These are phyloP conservation scores for Diplodia scrobiculata DNA, from an alignment of 2,329 filamentous ascomycete genomes.

Conservation along the genomic window DNA sequence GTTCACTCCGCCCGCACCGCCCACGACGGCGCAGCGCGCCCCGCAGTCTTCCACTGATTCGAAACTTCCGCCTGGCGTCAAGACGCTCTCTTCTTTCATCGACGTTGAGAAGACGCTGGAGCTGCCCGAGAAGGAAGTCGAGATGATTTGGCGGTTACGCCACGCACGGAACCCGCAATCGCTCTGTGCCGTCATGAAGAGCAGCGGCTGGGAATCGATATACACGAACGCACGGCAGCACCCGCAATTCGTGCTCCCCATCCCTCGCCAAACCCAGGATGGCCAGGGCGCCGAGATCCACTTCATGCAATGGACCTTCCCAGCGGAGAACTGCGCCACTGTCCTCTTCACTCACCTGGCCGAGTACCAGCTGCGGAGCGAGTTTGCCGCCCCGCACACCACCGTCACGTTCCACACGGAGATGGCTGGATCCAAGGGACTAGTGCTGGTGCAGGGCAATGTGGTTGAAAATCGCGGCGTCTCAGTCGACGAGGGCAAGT, in stretches of 20 bases:
- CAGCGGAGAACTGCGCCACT: slow-evolving; percentile 60
- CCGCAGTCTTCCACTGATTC: slow-evolving; percentile 33
- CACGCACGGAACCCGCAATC: slow-evolving; percentile 72
- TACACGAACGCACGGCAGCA: slow-evolving; percentile 69
- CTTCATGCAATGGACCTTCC: slow-evolving; percentile 95
- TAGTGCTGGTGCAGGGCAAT: slow-evolving; percentile 84
- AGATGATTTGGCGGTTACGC: slow-evolving; percentile 84
- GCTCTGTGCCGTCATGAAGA: slow-evolving; percentile 80
- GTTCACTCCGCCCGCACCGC: slow-evolving; percentile 35
- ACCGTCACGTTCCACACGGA: slow-evolving; percentile 91
- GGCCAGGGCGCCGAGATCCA: slow-evolving; percentile 79
- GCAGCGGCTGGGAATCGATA: slow-evolving; percentile 72
- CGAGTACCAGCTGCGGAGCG: slow-evolving; percentile 86
- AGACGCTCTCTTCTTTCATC: slow-evolving; percentile 68
- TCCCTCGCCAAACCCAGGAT: slow-evolving; percentile 64
- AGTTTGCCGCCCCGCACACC: slow-evolving; percentile 89
- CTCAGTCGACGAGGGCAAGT: slow-evolving; percentile 78
- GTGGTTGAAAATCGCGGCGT: slow-evolving; percentile 77
- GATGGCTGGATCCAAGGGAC: slow-evolving; percentile 68
- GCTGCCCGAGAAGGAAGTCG: slow-evolving; percentile 79
- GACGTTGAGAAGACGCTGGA: slow-evolving; percentile 75
- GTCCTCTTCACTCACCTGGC: slow-evolving; percentile 92
- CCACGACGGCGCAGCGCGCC: slow-evolving; percentile 35
- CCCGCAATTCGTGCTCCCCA: slow-evolving; percentile 88
- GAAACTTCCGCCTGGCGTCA: slow-evolving; percentile 54